These are phyloP conservation scores for Lepidium campestre DNA, from an alignment of 441 rosid genomes.

Conservation along the genomic window DNA sequence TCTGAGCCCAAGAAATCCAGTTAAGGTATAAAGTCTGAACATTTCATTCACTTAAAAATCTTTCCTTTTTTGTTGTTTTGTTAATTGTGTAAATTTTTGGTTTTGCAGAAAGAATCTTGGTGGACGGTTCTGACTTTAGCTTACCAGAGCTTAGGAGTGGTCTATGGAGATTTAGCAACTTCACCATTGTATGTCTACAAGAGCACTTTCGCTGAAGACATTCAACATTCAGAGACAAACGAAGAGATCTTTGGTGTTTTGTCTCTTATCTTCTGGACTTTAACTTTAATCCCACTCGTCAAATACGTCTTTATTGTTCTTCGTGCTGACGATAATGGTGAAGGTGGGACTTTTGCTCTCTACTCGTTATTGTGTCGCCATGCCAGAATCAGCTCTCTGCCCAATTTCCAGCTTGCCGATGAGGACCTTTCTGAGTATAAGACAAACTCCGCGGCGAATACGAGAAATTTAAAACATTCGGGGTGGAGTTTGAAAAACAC, in stretches of 20 bases:
- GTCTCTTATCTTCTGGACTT: slow-evolving; percentile 68
- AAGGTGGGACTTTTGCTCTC: slow-evolving; percentile 75
- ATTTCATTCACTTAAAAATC: neutral
- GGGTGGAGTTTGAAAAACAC: slow-evolving; percentile 49
- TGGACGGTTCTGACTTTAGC: slow-evolving; percentile 59
- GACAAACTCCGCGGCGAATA: slow-evolving; percentile 27
- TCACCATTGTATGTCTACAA: slow-evolving; percentile 71
- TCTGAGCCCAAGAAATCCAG: slow-evolving; percentile 33
- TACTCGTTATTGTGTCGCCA: slow-evolving; percentile 66
- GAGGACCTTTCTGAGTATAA: slow-evolving; percentile 63
- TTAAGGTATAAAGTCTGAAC: slow-evolving; percentile 38
- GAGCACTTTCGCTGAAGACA: slow-evolving; percentile 66
- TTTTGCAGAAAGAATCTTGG: slow-evolving; percentile 59
- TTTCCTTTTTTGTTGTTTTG: neutral
- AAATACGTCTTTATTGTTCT: slow-evolving; percentile 77
- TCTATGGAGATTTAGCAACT: slow-evolving; percentile 71
- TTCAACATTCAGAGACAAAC: slow-evolving; percentile 65
- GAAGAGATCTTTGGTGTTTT: slow-evolving; percentile 77
- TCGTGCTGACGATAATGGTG: slow-evolving; percentile 74
- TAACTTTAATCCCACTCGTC: slow-evolving; percentile 52
- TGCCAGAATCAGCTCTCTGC: slow-evolving; percentile 55
- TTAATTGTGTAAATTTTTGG: neutral
- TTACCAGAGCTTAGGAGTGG: slow-evolving; percentile 70
- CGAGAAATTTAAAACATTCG: slow-evolving; percentile 9
- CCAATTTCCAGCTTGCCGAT: slow-evolving; percentile 72